These are phyloP conservation scores for Cladochytrium replicatum DNA, from an alignment of 192 early-diverging fungal genomes.

Conservation along the genomic window DNA sequence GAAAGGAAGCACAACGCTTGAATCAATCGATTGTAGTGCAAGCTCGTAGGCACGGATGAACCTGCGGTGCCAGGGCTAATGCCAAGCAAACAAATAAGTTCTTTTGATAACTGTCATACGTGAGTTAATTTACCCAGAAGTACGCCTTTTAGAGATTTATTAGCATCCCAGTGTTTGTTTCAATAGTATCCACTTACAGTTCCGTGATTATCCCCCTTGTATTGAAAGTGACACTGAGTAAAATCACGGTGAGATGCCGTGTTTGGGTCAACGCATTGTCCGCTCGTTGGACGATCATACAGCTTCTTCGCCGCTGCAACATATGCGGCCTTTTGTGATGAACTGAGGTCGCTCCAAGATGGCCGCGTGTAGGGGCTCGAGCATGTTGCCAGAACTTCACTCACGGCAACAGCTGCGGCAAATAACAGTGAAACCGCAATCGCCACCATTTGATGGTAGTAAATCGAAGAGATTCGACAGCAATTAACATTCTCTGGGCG, in stretches of 20 bases:
- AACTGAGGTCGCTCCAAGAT: neutral
- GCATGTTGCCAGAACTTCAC: no score
- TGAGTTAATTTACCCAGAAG: neutral
- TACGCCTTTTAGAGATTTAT: neutral
- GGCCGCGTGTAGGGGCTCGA: no score
- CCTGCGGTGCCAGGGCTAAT: constrained; percentile 12
- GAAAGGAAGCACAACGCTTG: constrained; percentile 33
- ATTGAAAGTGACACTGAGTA: neutral
- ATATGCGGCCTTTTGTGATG: constrained; percentile 1
- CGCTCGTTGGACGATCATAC: neutral
- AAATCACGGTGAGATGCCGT: constrained; percentile 1
- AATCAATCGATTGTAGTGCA: constrained; percentile 33
- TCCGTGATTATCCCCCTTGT: neutral
- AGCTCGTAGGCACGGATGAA: constrained; percentile 42
- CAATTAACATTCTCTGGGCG: no score
- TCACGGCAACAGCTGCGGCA: no score
- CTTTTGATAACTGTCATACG: constrained; percentile 4
- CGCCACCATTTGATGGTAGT: no score
- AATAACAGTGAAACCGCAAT: no score
- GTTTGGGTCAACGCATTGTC: neutral
- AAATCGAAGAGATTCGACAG: no score
- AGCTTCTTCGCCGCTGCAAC: constrained; percentile 3
- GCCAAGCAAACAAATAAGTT: constrained; percentile 1
- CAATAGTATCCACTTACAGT: no score
- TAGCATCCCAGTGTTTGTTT: no score